Base-by-base conservation (phyloP, 2,329 filamentous ascomycete genomes). In the Aspergillus tamarii region DNA sequence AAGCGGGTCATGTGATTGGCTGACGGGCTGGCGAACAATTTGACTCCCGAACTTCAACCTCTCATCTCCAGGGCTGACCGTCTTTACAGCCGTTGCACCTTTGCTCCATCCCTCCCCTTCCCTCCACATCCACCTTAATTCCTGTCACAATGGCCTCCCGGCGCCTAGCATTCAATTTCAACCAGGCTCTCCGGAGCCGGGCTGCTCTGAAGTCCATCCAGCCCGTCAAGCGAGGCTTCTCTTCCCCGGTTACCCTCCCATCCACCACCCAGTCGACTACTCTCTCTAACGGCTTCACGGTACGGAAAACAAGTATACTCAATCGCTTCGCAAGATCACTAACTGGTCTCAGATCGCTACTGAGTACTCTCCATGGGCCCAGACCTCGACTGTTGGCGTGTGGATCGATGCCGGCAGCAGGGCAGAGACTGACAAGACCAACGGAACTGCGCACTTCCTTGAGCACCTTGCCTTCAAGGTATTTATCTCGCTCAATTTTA, bases 391-490 rank as follows among this genome's bases (percentile, higher is more conserved):
- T 61, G 94, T 98, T 76, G 95, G 95, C 80, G 93, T 99, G 72
- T 99, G 95, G 94, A 99, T 99, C 81, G 96, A 99, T 84, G 94
- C 96, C 81, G 95, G 95, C 80, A 97, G 93, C 82, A 89, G 95
- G 82, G 93, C 95, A 81, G 95, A 99, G 88, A 99, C 95, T 74
- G 90, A 95, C 84, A 93, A 93, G 88, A 98, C 92, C 78, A 99
- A 98, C 85, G 95, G 95, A 83, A 99, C 95, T 75, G 95, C 95
- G 78, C 95, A 99, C 86, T 99, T 99, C 87, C 89, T 99, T 76
- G 95, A 99, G 88, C 95, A 99, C 86, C 88, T 99, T 82, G 96
- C 96, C 75, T 99, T 99, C 90, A 99, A 99, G 92, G 93, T 96
- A 87, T 73, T 64, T 60, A 57, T 46, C 30, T 32, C 41, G 32